Conservation (phyloP, 2,329 filamentous ascomycete species). For the Magnaporthiopsis incrustans region DNA sequence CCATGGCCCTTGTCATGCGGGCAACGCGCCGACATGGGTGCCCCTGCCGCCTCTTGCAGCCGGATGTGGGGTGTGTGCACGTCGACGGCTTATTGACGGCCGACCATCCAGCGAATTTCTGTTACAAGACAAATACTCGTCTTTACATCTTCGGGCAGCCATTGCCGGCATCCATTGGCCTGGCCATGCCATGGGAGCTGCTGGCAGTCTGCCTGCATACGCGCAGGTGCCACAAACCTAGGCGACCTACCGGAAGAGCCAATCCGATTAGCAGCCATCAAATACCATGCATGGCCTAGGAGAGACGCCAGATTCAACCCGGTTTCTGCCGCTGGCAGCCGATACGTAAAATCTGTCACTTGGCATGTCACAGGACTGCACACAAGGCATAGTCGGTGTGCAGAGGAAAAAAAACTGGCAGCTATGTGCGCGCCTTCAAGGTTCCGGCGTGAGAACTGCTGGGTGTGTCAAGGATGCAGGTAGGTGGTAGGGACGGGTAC, state of each 20-base stretch:
- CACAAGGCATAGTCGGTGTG: neutral
- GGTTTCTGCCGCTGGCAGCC: neutral
- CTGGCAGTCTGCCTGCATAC: neutral
- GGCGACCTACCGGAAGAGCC: neutral
- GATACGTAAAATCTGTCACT: neutral
- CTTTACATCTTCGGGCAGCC: neutral
- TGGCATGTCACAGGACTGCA: neutral
- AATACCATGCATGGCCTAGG: neutral
- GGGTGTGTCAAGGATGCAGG: too few species aligned
- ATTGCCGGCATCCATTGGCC: neutral
- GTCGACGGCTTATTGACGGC: neutral
- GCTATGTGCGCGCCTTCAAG: neutral
- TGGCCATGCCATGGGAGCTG: neutral
- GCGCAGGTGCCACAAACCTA: neutral
- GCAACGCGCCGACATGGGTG: slow-evolving; percentile 1
- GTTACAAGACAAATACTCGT: neutral
- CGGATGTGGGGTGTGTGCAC: slow-evolving; percentile 8
- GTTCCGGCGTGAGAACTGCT: too few species aligned
- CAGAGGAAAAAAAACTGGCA: neutral
- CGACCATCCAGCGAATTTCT: neutral
- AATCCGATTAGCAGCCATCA: neutral
- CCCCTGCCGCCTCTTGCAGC: slow-evolving; percentile 6
- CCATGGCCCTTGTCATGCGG: neutral
- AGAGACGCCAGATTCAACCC: neutral
- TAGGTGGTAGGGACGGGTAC: too few species aligned